Evolutionary conservation across 257 asterid species (phyloP).

Genomic region (Solanum dulcamara): DNA sequence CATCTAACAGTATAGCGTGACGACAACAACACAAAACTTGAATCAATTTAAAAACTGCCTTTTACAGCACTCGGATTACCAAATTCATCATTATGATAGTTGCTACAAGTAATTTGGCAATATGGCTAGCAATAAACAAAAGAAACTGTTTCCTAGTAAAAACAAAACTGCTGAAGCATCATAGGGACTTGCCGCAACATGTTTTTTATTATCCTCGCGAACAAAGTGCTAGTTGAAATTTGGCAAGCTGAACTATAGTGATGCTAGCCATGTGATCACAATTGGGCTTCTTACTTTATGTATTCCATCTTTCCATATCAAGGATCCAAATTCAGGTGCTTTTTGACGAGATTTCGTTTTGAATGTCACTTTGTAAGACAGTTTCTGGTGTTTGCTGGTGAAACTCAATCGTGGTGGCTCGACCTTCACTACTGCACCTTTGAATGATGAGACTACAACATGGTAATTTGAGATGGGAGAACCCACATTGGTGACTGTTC

Average conservation of each 20-base stretch:
- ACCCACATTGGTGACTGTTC: conserved; percentile 85
- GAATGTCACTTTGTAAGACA: conserved; percentile 46
- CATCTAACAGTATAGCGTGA: neutral
- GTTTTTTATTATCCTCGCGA: neutral
- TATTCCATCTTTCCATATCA: conserved; percentile 55
- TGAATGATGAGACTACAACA: conserved; percentile 43
- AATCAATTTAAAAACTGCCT: neutral
- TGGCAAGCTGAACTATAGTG: conserved; percentile 19
- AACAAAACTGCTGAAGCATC: neutral
- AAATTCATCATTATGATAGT: neutral
- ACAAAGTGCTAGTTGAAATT: neutral
- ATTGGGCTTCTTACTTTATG: conserved; percentile 82
- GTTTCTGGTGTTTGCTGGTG: conserved; percentile 28
- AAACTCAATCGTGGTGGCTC: conserved; percentile 54
- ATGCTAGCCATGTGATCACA: conserved; percentile 64
- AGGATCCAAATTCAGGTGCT: conserved; percentile 59
- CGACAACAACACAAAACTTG: neutral
- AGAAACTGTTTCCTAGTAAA: neutral
- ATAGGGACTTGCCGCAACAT: neutral
- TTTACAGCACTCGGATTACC: neutral
- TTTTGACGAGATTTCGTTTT: conserved; percentile 24
- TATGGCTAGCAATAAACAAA: conserved; percentile 3
- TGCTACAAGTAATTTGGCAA: neutral
- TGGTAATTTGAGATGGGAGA: conserved; percentile 52
- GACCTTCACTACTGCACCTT: conserved; percentile 49